A percentile compares a stretch with the other conserved stretches of the same genome.
Conservation (phyloP, 352 stramenopile genomes). For the Phytophthora ramorum region DNA sequence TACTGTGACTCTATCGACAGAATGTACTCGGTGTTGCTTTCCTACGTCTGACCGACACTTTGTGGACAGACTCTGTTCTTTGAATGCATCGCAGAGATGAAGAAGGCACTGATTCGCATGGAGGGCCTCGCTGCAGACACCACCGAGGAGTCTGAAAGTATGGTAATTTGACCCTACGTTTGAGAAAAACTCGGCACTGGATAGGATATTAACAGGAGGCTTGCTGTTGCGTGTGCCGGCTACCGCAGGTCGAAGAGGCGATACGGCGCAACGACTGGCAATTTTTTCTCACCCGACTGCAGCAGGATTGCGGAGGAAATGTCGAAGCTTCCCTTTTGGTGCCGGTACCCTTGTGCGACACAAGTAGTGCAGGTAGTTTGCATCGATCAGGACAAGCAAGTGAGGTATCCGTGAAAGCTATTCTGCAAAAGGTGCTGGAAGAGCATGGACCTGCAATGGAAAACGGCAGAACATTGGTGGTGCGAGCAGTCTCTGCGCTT, state of each 20-base stretch:
- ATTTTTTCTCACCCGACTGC: constrained; percentile 42
- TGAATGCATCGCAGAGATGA: constrained; percentile 52
- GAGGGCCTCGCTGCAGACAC: constrained; percentile 31
- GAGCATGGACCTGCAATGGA: constrained; percentile 38
- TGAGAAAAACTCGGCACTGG: neutral
- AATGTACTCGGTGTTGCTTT: neutral
- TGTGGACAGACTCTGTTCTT: constrained; percentile 38
- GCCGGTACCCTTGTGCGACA: neutral
- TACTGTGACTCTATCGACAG: neutral
- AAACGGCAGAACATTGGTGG: constrained; percentile 14
- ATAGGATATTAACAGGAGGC: neutral
- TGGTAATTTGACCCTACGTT: constrained; percentile 38
- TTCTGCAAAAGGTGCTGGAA: constrained; percentile 27
- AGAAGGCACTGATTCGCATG: constrained; percentile 45
- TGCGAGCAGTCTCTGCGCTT: constrained; percentile 30
- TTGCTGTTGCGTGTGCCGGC: neutral
- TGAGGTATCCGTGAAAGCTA: constrained; percentile 6
- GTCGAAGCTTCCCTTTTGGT: constrained; percentile 32
- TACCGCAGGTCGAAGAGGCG: constrained; percentile 24
- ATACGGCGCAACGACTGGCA: constrained; percentile 37
- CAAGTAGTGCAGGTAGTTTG: neutral
- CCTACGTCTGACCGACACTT: neutral
- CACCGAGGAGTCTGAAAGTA: constrained; percentile 45
- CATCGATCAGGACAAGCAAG: neutral
- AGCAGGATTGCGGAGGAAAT: constrained; percentile 35